Evolutionary conservation across 1,139 yeast genomes (phyloP), one percentile per base, ranked within the genome.

Genomic region (Blastobotrys apis): DNA sequence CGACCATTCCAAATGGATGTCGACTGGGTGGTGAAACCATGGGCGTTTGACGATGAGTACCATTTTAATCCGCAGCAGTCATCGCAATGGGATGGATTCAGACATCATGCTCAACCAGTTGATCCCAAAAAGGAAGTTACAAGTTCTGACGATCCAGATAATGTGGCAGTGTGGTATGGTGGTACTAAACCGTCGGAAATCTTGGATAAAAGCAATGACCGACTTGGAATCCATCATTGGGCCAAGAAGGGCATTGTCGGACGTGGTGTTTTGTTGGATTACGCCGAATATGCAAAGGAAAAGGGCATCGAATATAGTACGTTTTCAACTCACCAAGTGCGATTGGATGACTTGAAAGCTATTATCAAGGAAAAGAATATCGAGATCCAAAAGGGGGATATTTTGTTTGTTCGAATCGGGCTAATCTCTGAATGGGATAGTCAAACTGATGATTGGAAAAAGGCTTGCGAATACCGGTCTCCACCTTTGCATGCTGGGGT

Each of bases 1-100:
- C 34, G 33, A 27, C 33, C 33, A 30, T 49, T 44, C 31, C 36
- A 51, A 12, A 30, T 45, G 43, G 43, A 40, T 26, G 26, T 38
- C 25, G 30, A 44, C 25, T 31, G 37, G 39, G 19, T 37, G 8
- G 36, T 9, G 6, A 38, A 47, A 30, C 45, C 45, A 16, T 37
- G 27, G 27, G 44, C 49, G 13, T 57, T 62, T 45, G 67, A 63
- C 47, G 67, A 63, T 39, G 55, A 53, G 32, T 49, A 55, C 22
- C 43, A 36, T 27, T 47, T 62, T 44, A 63, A 63, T 47, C 62
- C 67, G 4, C 67, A 63, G 41, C 50, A 52, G 10, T 54, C 63
- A 10, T 56, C 65, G 5, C 67, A 63, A 47, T 63, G 66, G 66
- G 67, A 63, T 41, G 67, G 67, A 8, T 50, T 63, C 41, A 47